Base-by-base conservation (phyloP, 2,329 filamentous ascomycete species). In the Trichoderma sp. region DNA sequence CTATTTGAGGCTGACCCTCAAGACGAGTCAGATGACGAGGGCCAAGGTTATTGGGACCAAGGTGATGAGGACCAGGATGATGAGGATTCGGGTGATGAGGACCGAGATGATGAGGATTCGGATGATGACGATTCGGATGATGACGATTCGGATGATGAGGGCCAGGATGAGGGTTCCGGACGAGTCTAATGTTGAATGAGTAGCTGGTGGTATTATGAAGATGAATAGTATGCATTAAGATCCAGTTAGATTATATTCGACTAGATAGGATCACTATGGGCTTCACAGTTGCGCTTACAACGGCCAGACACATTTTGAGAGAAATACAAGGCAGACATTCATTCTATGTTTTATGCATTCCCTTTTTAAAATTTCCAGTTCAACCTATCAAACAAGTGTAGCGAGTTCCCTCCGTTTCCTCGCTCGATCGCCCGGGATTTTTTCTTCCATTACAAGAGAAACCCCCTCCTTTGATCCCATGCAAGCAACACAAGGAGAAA, bases 341-440 rank as follows among this genome's bases (percentile, higher is more conserved):
- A 62, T 39, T 69, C 58, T 50, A 71, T 59, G 61, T 71, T 70
- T 53, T 47, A 70, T 64, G 58, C 59, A 66, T 71, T 70, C 62
- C 34, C 43, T 57, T 57, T 59, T 71, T 76, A 20, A 43, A 62
- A 76, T 77, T 62, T 77, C 78, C 76, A 74, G 75, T 78, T 78
- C 78, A 74, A 74, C 77, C 76, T 79, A 72, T 70, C 36, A 65
- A 55, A 71, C 78, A 79, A 74, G 76, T 76, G 78, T 77, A 76
- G 75, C 76, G 78, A 78, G 76, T 75, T 76, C 77, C 77, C 77
- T 76, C 77, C 74, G 77, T 77, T 78, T 78, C 77, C 75, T 79
- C 78, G 78, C 75, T 65, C 64, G 47, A 53, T 68, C 69, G 58
- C 61, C 59, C 61, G 67, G 67, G 67, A 69, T 39, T 69, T 69